These are phyloP conservation scores for Leptographium lundbergii DNA, from an alignment of 2,329 filamentous ascomycete species.

Conservation along the genomic window DNA sequence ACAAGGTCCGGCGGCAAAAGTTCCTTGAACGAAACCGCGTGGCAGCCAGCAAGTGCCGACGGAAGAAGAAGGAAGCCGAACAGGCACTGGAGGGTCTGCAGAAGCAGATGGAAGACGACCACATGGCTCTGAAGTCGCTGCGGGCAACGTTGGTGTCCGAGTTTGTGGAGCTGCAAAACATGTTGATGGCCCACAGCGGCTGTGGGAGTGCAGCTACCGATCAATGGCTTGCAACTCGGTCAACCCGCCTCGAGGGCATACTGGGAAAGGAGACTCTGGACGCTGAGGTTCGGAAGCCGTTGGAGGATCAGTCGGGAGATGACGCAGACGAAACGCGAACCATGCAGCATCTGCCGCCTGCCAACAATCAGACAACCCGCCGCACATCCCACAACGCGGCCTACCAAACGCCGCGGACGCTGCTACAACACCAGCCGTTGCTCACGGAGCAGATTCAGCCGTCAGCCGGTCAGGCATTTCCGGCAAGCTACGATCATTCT, in stretches of 20 bases:
- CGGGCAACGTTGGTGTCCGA: not conserved
- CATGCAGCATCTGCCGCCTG: not conserved
- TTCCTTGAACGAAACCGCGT: constrained; percentile 60
- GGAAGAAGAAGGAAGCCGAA: constrained; percentile 43
- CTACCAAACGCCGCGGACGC: not conserved
- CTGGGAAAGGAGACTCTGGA: not conserved
- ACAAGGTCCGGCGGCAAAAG: constrained; percentile 35
- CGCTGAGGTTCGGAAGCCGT: not conserved
- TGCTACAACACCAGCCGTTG: not conserved
- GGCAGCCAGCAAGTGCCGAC: constrained; percentile 61
- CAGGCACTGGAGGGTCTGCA: constrained; percentile 37
- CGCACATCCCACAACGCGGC: not conserved
- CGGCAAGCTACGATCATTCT: not conserved
- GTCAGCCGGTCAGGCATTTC: not conserved
- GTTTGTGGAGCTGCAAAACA: not conserved
- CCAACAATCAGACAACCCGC: not conserved
- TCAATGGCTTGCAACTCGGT: constrained; percentile 27
- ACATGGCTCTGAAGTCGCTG: not conserved
- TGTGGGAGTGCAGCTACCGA: constrained; percentile 42
- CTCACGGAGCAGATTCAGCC: not conserved
- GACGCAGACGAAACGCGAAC: not conserved
- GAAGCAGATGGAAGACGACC: constrained; percentile 30
- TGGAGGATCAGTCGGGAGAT: not conserved
- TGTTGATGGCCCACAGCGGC: constrained; percentile 30
- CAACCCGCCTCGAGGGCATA: not conserved